phyloP scores from a whole-genome alignment of 2,329 filamentous ascomycete genomes.

The Exophiala sideris region DNA sequence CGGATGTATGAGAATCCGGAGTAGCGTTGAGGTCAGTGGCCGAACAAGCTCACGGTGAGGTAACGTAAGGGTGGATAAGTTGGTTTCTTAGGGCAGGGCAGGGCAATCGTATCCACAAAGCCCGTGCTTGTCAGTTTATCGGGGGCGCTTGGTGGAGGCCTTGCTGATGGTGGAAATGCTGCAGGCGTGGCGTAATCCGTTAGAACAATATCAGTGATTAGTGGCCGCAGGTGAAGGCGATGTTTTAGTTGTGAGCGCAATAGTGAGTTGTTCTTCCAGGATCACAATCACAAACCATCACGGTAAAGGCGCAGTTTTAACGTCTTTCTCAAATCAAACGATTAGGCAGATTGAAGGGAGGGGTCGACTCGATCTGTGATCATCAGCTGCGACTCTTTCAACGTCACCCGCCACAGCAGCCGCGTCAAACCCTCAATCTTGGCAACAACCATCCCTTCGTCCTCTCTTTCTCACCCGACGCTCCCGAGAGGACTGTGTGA shows the following conservation, averaged over 20 bases:
- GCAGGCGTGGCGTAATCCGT: constrained; percentile 10
- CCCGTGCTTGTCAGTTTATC: not conserved
- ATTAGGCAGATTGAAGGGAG: no score
- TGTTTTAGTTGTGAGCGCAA: not conserved
- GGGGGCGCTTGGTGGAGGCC: not conserved
- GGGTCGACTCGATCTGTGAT: no score
- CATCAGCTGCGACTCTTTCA: not conserved
- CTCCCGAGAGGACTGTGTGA: no score
- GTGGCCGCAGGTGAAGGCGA: constrained; percentile 9
- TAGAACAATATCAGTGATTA: not conserved
- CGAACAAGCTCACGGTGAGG: not conserved
- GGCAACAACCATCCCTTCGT: no score
- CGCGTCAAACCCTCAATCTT: not conserved
- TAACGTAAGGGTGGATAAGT: constrained; percentile 15
- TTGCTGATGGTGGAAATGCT: not conserved
- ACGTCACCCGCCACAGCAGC: not conserved
- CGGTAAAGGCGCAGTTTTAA: no score
- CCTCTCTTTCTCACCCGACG: no score
- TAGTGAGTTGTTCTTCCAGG: no score
- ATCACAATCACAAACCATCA: no score
- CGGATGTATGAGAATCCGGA: constrained; percentile 8
- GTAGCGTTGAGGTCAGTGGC: constrained; percentile 11
- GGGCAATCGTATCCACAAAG: not conserved
- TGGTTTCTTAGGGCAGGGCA: not conserved
- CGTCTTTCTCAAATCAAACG: no score